Evolutionary conservation across 108 stramenopile species (phyloP).

Genomic region (Pseudonitzschia delicatissima): DNA sequence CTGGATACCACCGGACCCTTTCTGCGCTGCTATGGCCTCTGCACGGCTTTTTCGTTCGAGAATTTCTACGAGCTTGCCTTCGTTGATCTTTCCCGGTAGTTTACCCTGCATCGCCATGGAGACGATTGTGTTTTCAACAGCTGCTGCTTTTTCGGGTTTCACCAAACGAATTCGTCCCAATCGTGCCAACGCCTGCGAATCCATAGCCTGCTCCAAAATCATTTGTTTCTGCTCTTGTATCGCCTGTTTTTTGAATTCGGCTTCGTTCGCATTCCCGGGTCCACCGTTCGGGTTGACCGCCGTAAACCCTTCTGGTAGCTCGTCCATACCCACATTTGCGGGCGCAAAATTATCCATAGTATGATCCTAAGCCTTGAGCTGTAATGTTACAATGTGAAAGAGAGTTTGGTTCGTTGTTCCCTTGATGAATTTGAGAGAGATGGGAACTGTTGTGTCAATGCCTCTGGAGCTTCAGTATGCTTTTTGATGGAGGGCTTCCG

Average conservation of each 20-base stretch:
- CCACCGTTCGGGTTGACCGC: constrained; percentile 2
- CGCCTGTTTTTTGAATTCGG: constrained; percentile 28
- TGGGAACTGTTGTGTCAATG: too few relatives aligned
- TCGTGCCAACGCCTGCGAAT: constrained; percentile 74
- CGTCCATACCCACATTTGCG: constrained; percentile 21
- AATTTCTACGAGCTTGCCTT: constrained; percentile 82
- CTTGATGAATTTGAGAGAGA: too few relatives aligned
- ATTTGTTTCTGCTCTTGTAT: constrained; percentile 62
- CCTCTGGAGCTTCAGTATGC: too few relatives aligned
- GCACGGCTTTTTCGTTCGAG: constrained; percentile 58
- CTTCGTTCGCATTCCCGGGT: neutral
- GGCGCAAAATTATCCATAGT: constrained; percentile 15
- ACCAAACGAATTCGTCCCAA: constrained; percentile 77
- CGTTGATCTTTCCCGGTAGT: constrained; percentile 74
- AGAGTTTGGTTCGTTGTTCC: too few relatives aligned
- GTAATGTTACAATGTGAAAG: too few relatives aligned
- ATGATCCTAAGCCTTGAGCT: too few relatives aligned
- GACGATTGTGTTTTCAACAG: constrained; percentile 58
- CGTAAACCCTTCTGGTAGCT: constrained; percentile 48
- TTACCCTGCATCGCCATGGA: constrained; percentile 66
- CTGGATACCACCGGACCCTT: constrained; percentile 45
- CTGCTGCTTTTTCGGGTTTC: constrained; percentile 35
- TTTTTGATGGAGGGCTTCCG: too few relatives aligned
- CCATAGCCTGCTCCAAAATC: constrained; percentile 78
- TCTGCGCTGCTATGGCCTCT: constrained; percentile 36